These are phyloP conservation scores for Globisporangium camurandrum DNA, from an alignment of 352 stramenopile genomes.

Conservation along the genomic window DNA sequence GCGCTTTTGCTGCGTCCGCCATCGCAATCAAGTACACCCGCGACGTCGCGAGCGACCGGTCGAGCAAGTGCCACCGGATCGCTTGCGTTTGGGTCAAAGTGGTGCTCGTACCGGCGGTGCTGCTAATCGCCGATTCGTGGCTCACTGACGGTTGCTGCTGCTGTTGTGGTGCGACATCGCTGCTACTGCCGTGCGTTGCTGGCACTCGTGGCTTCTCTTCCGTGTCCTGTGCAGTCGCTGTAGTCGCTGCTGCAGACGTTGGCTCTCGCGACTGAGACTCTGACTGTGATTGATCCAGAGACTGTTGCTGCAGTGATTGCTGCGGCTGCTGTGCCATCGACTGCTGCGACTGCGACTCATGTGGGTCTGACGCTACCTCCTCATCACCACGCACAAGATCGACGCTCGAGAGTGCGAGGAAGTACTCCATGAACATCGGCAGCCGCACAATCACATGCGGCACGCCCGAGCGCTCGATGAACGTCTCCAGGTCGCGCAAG, in stretches of 20 bases:
- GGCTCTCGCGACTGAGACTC: no score
- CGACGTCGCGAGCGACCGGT: slow-evolving; percentile 30
- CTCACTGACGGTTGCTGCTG: no score
- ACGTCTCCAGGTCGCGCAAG: slow-evolving; percentile 54
- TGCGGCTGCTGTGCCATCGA: background rate
- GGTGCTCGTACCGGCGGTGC: background rate
- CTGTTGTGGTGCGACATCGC: no score
- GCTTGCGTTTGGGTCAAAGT: no score
- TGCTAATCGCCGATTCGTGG: background rate
- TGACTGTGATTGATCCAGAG: no score
- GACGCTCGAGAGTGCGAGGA: slow-evolving; percentile 32
- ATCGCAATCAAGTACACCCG: slow-evolving; percentile 49
- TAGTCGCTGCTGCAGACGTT: background rate
- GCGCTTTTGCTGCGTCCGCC: slow-evolving; percentile 44
- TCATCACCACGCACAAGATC: no score
- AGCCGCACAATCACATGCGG: slow-evolving; percentile 55
- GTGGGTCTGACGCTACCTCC: no score
- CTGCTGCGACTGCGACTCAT: slow-evolving; percentile 1
- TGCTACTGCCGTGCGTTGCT: background rate
- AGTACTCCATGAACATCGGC: slow-evolving; percentile 79
- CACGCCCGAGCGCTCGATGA: slow-evolving; percentile 48
- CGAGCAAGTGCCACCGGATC: slow-evolving; percentile 36
- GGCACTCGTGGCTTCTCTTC: slow-evolving; percentile 18
- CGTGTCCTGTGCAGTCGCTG: slow-evolving; percentile 14
- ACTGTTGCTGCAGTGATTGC: no score